phyloP scores from a whole-genome alignment of 2,329 filamentous ascomycete species.

The Pseudogymnoascus sp. region DNA sequence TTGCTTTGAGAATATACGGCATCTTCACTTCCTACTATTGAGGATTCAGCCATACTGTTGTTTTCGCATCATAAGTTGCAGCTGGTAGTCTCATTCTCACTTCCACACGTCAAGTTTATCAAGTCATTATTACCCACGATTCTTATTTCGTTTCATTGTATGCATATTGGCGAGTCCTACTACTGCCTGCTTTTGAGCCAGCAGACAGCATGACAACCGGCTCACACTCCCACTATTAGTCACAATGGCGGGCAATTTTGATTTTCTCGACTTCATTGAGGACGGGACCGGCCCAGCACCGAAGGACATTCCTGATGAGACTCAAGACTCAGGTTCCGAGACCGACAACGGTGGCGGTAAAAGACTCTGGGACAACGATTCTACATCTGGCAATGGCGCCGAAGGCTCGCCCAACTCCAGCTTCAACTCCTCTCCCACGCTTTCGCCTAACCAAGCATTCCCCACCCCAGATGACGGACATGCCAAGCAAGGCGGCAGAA shows the following conservation, averaged over 20 bases:
- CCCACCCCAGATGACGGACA: not conserved
- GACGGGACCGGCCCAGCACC: not conserved
- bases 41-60: not conserved
- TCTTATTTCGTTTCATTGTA: not conserved
- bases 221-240: not conserved
- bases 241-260: not conserved
- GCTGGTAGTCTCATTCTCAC: not conserved
- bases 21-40: not conserved
- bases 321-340: not conserved
- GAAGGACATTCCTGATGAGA: not conserved
- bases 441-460: not conserved
- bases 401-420: not conserved
- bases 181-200: not conserved
- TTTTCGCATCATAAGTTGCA: not conserved
- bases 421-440: not conserved
- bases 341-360: not conserved
- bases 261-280: not conserved
- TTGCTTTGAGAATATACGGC: too few relatives aligned
- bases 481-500: not conserved
- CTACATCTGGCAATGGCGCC: not conserved
- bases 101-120: not conserved
- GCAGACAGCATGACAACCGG: not conserved
- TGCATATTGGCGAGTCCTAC: not conserved
- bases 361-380: not conserved
- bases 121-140: not conserved